phyloP scores from a whole-genome alignment of 768 basidiomycete species.

The Leccinum disarticulatum region DNA sequence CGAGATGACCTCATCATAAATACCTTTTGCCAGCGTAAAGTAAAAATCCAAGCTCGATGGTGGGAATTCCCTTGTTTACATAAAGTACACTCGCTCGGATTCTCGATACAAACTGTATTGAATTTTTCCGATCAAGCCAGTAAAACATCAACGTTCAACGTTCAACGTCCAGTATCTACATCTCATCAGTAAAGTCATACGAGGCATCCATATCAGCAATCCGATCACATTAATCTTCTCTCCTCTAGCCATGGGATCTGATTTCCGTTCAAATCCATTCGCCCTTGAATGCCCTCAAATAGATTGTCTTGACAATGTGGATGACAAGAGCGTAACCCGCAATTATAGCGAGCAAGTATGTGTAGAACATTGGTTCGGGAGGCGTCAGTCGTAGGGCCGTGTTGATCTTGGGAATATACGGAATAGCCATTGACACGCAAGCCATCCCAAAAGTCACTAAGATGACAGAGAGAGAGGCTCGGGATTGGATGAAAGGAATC shows the following conservation, averaged over 20 bases:
- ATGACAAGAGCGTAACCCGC: slow-evolving; percentile 25
- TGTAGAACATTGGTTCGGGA: slow-evolving; percentile 29
- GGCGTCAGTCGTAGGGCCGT: slow-evolving; percentile 28
- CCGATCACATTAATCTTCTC: background rate
- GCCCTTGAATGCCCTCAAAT: slow-evolving; percentile 28
- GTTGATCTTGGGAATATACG: slow-evolving; percentile 33
- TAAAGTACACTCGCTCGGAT: background rate
- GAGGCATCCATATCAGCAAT: background rate
- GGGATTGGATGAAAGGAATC: slow-evolving; percentile 33
- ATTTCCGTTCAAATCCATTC: slow-evolving; percentile 27
- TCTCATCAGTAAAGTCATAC: background rate
- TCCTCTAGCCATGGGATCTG: background rate
- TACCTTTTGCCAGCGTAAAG: background rate
- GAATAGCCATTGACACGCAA: slow-evolving; percentile 33
- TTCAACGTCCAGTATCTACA: background rate
- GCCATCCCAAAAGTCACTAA: slow-evolving; percentile 33
- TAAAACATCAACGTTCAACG: background rate
- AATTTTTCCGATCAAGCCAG: background rate
- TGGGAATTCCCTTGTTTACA: background rate
- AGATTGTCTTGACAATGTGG: slow-evolving; percentile 29
- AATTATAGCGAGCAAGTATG: slow-evolving; percentile 25
- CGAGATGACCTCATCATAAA: slow-evolving; percentile 22
- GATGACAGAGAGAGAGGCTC: slow-evolving; percentile 29
- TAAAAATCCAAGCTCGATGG: background rate
- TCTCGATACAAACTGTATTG: no score